These are phyloP conservation scores for Solanum medicagineum DNA, from an alignment of 257 asterid species.

Conservation along the genomic window DNA sequence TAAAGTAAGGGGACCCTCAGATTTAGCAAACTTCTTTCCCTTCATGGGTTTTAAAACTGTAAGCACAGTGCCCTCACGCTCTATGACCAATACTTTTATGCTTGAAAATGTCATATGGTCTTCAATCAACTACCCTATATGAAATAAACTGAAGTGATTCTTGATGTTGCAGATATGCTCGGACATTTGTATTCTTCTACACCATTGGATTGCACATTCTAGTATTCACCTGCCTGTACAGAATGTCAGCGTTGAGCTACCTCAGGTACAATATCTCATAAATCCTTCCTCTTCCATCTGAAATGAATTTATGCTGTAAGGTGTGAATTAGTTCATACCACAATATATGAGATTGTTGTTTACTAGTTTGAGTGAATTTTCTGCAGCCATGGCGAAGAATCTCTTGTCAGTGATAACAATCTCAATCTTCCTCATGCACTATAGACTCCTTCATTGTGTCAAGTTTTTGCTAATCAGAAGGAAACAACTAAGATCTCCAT, in stretches of 20 bases:
- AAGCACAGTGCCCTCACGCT: not conserved
- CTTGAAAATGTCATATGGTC: not conserved
- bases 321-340: not conserved
- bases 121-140: not conserved
- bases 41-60: not conserved
- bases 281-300: not conserved
- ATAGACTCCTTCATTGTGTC: constrained; percentile 8
- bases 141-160: not conserved
- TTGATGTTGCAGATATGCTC: constrained; percentile 54
- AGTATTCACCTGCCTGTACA: constrained; percentile 92
- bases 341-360: not conserved
- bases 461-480: not conserved
- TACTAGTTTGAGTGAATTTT: not conserved
- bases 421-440: constrained; percentile 62
- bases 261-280: constrained; percentile 37
- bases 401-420: constrained; percentile 53
- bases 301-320: not conserved
- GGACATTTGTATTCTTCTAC: constrained; percentile 90
- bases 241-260: constrained; percentile 95
- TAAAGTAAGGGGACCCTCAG: not conserved
- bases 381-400: constrained; percentile 54
- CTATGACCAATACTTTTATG: not conserved
- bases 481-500: not conserved
- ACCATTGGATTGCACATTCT: constrained; percentile 89
- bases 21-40: not conserved